phyloP scores from a whole-genome alignment of 192 early-diverging fungal genomes.

The Oehlia diaphana region DNA sequence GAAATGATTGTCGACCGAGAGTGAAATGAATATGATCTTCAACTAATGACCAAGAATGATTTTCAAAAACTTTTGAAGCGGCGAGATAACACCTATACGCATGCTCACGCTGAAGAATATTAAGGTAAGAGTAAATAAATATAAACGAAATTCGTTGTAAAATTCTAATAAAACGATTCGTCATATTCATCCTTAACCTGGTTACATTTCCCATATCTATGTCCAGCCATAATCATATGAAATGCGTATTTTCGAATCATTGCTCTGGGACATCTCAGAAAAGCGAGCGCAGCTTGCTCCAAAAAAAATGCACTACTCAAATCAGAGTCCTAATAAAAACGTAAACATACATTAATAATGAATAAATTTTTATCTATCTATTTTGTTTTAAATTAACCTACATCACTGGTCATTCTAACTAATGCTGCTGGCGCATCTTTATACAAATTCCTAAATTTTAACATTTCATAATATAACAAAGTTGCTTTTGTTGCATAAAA shows the following conservation, averaged over 20 bases:
- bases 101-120: constrained; percentile 58
- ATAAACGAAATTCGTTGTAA: not conserved
- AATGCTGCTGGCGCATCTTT: constrained; percentile 68
- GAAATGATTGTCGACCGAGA: constrained; percentile 77
- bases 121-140: not conserved
- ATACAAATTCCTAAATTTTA: constrained; percentile 69
- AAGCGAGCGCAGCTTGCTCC: constrained; percentile 89
- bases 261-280: constrained; percentile 61
- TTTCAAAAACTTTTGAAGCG: constrained; percentile 61
- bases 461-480: constrained; percentile 79
- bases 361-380: not conserved
- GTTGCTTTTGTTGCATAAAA: constrained; percentile 74
- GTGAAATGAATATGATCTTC: constrained; percentile 90
- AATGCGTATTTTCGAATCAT: constrained; percentile 88
- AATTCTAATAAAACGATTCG: not conserved
- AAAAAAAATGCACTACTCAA: constrained; percentile 75
- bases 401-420: constrained; percentile 74
- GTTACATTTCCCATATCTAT: constrained; percentile 74
- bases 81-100: constrained; percentile 77
- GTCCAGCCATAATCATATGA: constrained; percentile 84
- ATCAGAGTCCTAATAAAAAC: constrained; percentile 66
- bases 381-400: constrained; percentile 27
- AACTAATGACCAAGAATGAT: constrained; percentile 68
- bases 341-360: not conserved
- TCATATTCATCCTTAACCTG: constrained; percentile 53